Conservation (phyloP, 1,139 yeast genomes). For the Saccharomyces hybrid region DNA sequence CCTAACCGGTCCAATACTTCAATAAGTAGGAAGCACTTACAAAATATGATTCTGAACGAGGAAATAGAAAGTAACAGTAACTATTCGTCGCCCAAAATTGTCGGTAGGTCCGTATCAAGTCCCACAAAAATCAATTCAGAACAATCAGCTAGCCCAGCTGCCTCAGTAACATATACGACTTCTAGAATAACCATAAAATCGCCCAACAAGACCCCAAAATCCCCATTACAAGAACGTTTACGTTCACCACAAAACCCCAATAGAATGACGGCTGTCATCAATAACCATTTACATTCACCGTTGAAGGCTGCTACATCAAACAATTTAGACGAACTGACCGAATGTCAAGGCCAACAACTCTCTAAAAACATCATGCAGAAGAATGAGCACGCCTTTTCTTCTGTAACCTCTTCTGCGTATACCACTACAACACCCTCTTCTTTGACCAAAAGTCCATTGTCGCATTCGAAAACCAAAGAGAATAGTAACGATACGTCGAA, state of each 20-base stretch:
- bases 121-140: constrained; percentile 1
- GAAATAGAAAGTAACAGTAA: neutral
- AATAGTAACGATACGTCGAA: constrained; percentile 7
- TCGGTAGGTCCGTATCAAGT: neutral
- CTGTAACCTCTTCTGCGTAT: neutral
- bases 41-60: neutral
- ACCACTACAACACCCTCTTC: neutral
- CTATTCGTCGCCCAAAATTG: neutral
- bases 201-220: constrained; percentile 13
- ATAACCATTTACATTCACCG: constrained; percentile 29
- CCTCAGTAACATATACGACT: constrained; percentile 31
- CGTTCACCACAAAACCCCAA: constrained; percentile 26
- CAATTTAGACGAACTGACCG: constrained; percentile 4
- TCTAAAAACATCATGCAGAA: neutral
- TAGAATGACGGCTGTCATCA: constrained; percentile 27
- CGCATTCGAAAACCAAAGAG: constrained; percentile 4
- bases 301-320: constrained; percentile 6
- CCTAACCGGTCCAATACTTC: neutral
- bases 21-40: neutral
- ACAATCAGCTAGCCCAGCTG: constrained; percentile 27
- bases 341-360: neutral
- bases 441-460: neutral
- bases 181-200: constrained; percentile 31
- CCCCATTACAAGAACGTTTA: constrained; percentile 11
- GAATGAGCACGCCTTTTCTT: neutral